Percentiles rank a stretch among this genome's conserved stretches.
Evolutionary conservation across 1,284 basidiomycete species (phyloP).

Genomic region (Malassezia slooffiae): DNA sequence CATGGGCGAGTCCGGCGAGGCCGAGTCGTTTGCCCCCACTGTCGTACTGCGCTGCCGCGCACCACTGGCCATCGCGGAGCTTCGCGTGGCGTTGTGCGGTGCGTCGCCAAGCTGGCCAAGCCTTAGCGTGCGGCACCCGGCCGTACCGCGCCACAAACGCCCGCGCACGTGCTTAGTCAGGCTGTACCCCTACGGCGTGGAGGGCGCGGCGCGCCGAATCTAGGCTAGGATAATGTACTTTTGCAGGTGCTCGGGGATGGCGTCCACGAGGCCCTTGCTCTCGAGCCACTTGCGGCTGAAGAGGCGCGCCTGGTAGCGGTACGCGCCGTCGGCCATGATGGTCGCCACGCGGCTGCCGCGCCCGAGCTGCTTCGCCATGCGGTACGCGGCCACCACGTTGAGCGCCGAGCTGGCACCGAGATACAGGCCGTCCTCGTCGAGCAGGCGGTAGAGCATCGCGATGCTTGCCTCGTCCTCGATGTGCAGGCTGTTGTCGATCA

Average conservation of each 20-base stretch:
- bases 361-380: conserved; percentile 75
- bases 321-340: conserved; percentile 85
- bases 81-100: too few species aligned
- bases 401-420: conserved; percentile 90
- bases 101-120: too few species aligned
- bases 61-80: too few species aligned
- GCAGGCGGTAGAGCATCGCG: conserved; percentile 79
- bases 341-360: conserved; percentile 72
- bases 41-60: too few species aligned
- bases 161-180: too few species aligned
- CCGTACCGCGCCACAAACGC: too few species aligned
- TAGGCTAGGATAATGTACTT: conserved; percentile 71
- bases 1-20: too few species aligned
- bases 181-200: too few species aligned
- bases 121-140: too few species aligned
- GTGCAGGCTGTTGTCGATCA: conserved; percentile 70
- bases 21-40: too few species aligned
- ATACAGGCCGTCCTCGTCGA: conserved; percentile 88
- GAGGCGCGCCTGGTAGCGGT: conserved; percentile 86
- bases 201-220: too few species aligned
- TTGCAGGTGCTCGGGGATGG: conserved; percentile 72
- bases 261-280: conserved; percentile 64
- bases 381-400: conserved; percentile 85
- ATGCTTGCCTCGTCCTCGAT: conserved; percentile 84
- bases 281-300: conserved; percentile 93